These are phyloP conservation scores for Apiotrichum mycotoxinovorans DNA, from an alignment of 1,284 basidiomycete species.

Conservation along the genomic window DNA sequence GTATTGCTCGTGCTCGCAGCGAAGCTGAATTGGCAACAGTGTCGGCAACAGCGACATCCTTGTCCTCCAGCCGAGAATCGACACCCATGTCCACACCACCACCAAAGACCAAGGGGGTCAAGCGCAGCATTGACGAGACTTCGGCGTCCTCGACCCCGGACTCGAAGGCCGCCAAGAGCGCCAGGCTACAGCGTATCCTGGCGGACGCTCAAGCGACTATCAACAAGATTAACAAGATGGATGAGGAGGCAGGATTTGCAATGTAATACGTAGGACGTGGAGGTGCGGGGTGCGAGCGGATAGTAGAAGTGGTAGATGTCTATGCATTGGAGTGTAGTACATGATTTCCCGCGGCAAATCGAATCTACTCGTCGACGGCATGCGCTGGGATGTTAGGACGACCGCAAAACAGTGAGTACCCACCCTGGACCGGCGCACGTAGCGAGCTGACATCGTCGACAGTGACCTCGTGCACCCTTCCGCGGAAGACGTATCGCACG, in stretches of 20 bases:
- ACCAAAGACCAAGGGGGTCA: constrained; percentile 10
- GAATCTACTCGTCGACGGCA: constrained; percentile 4
- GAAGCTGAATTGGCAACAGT: neutral
- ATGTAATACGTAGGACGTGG: too few relatives aligned
- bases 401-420: neutral
- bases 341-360: neutral
- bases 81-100: neutral
- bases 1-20: constrained; percentile 1
- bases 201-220: constrained; percentile 27
- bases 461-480: constrained; percentile 67
- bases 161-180: constrained; percentile 32
- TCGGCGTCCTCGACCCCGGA: constrained; percentile 11
- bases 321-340: too few relatives aligned
- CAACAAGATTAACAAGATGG: constrained; percentile 5
- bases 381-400: neutral
- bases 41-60: neutral
- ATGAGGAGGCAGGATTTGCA: neutral
- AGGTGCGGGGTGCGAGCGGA: too few relatives aligned
- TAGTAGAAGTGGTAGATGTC: too few relatives aligned
- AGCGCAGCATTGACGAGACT: constrained; percentile 6
- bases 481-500: constrained; percentile 73
- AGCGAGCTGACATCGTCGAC: constrained; percentile 67
- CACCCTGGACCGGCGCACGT: constrained; percentile 67
- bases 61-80: neutral
- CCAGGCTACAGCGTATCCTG: constrained; percentile 26